Base-by-base conservation (phyloP, 495 filamentous ascomycete species). In the Poronia punctata region DNA sequence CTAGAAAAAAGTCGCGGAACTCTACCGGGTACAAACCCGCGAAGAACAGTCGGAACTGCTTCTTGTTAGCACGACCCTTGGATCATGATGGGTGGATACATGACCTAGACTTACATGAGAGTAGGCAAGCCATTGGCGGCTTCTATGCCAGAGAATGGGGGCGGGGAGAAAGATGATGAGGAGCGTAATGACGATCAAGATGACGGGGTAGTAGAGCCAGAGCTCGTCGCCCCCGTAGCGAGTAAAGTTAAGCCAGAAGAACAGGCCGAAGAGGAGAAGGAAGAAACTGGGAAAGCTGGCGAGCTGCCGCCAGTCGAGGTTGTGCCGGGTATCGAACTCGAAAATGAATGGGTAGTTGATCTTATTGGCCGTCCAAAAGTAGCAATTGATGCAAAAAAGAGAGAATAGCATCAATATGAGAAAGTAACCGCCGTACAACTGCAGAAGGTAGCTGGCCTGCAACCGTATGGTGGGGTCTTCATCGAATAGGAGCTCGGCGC, bases 331-430 rank as follows among this genome's bases (percentile, higher is more conserved):
- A 66, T 96, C 88, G 53, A 92, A 93, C 61, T 98, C 92, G 56
- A 98, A 97, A 52, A 97, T 84, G 64, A 98, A 98, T 21, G 79
- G 74, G 60, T 95, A 95, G 55, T 98, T 98, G 54, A 98, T 86
- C 60, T 87, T 90, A 46, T 82, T 77, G 28, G 62, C 66, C 3
- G 79, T 76, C 86, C 88, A 97, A 33, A 94, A 64, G 38, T 80
- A 74, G 54, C 87, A 90, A 51, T 84, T 83, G 22, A 95, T 33
- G 44, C 77, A 82, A 50, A 94, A 95, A 17, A 89, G 57, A 26
- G 77, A 64, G 53, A 88, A 78, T 15, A 93, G 75, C 36, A 84
- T 70, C 9, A 88, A 62, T 40, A 81, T 72, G 5, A 94, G 67
- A 40, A 92, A 88, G 56, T 86, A 94, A 5, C 88, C 88, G 16